These are phyloP conservation scores for Fraxinus pennsylvanica DNA, from an alignment of 257 asterid species.

Conservation along the genomic window DNA sequence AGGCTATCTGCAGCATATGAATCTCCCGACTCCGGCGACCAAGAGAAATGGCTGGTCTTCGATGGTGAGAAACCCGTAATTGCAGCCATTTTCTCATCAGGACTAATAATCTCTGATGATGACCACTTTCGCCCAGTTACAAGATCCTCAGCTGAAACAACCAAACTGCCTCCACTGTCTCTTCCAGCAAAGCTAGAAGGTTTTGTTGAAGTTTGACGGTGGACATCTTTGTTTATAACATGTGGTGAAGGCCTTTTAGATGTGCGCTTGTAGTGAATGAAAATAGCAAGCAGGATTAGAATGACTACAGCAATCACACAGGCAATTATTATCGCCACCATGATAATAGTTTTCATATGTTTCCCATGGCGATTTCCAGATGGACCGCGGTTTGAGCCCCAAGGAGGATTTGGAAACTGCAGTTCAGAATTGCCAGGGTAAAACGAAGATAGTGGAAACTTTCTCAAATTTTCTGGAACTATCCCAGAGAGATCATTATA, in stretches of 20 bases:
- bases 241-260: constrained; percentile 48
- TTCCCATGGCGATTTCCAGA: constrained; percentile 35
- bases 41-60: constrained; percentile 76
- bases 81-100: constrained; percentile 70
- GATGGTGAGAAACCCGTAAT: constrained; percentile 85
- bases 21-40: constrained; percentile 96
- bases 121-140: constrained; percentile 62
- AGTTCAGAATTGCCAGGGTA: constrained; percentile 84
- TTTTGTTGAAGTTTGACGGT: constrained; percentile 47
- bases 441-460: constrained; percentile 76
- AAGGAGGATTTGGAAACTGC: constrained; percentile 79
- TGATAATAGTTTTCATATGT: constrained; percentile 46
- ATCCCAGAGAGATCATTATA: constrained; percentile 77
- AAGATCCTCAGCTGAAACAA: constrained; percentile 71
- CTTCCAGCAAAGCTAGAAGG: constrained; percentile 54
- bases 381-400: constrained; percentile 48
- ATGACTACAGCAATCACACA: constrained; percentile 56
- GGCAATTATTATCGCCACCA: constrained; percentile 58
- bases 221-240: constrained; percentile 48
- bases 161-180: constrained; percentile 50
- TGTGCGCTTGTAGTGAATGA: constrained; percentile 46
- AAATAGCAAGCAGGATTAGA: constrained; percentile 54
- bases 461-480: constrained; percentile 85
- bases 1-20: constrained; percentile 70
- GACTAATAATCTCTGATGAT: constrained; percentile 63